These are phyloP conservation scores for Cryptococcus maquisensis DNA, from an alignment of 1,284 basidiomycete genomes.

Conservation along the genomic window DNA sequence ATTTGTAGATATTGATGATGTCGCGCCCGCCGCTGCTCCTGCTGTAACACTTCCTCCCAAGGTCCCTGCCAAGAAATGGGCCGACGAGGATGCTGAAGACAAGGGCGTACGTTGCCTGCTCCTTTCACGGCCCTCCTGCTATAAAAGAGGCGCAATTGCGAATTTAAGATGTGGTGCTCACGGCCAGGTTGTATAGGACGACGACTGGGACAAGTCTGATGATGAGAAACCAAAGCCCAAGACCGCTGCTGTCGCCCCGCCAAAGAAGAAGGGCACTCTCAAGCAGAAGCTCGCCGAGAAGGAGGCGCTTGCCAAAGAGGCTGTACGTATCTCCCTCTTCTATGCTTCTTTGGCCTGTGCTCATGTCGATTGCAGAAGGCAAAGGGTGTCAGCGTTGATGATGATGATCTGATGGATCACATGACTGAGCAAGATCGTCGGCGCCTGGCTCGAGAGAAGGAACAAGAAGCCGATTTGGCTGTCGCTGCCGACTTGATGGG, in stretches of 20 bases:
- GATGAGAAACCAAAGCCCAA: constrained; percentile 62
- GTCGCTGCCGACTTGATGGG: constrained; percentile 79
- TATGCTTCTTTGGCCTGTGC: not conserved
- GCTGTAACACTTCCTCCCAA: constrained; percentile 42
- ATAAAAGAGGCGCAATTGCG: too few species aligned
- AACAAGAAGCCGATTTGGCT: constrained; percentile 77
- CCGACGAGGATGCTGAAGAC: constrained; percentile 82
- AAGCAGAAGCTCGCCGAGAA: constrained; percentile 87
- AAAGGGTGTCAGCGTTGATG: constrained; percentile 16
- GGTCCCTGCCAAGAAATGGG: constrained; percentile 58
- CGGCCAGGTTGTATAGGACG: constrained; percentile 52
- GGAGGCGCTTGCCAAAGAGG: constrained; percentile 56
- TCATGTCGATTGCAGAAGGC: constrained; percentile 1
- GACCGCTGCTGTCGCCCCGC: constrained; percentile 62
- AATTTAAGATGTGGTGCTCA: not conserved
- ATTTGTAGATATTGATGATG: constrained; percentile 51
- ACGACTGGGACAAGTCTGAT: constrained; percentile 90
- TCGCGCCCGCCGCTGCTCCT: constrained; percentile 52
- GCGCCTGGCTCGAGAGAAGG: constrained; percentile 66
- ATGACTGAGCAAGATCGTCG: constrained; percentile 61
- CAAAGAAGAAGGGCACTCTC: constrained; percentile 83
- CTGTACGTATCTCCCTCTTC: constrained; percentile 22
- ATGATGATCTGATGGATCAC: constrained; percentile 72
- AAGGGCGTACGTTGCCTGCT: constrained; percentile 43
- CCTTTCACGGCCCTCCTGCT: too few species aligned